Base-by-base conservation (phyloP, 768 basidiomycete genomes). In the Nevesoporus exiguus region DNA sequence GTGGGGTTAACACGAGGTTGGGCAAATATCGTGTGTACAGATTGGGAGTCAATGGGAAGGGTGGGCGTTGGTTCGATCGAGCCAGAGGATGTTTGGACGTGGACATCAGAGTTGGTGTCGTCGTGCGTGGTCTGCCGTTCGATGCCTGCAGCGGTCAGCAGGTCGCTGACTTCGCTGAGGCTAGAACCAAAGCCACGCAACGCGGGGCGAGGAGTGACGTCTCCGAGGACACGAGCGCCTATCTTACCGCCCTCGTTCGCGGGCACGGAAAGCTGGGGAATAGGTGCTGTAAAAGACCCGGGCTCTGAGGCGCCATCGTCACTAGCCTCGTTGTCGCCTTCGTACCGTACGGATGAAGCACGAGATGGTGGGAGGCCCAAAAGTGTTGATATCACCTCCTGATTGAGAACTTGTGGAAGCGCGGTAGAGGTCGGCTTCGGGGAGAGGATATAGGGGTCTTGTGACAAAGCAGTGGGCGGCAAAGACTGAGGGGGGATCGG, bases 371-470 rank as follows among this genome's bases (percentile, higher is more conserved):
- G 70, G 37, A 85, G 71, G 5, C 87, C 86, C 3, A 88, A 74
- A 9, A 90, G 76, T 3, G 79, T 74, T 2, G 80, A 80, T 34
- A 88, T 81, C 36, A 89, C 87, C 51, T 87, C 81, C 64, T 86
- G 83, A 48, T 81, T 84, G 42, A 90, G 78, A 19, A 89, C 77
- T 64, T 88, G 86, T 0, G 86, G 86, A 7, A 75, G 72, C 11
- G 78, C 62, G 3, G 74, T 76, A 1, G 74, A 74, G 3, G 80
- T 80, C 1, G 83, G 81, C 51, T 81, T 76, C 7, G 82, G 83
- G n/a, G 81, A 80, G 49, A 79, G 73, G 33, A 84, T 81, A 7
- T 74, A 67, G 5, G 62, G 68, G 33, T 63, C 57, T 27, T 74
- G 69, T 2, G 57, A 68, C 43, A 65, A 51, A 27, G 61, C 51